Evolutionary conservation across 192 early-diverging fungal species (phyloP).

Genomic region (Backusella parvicylindrica): DNA sequence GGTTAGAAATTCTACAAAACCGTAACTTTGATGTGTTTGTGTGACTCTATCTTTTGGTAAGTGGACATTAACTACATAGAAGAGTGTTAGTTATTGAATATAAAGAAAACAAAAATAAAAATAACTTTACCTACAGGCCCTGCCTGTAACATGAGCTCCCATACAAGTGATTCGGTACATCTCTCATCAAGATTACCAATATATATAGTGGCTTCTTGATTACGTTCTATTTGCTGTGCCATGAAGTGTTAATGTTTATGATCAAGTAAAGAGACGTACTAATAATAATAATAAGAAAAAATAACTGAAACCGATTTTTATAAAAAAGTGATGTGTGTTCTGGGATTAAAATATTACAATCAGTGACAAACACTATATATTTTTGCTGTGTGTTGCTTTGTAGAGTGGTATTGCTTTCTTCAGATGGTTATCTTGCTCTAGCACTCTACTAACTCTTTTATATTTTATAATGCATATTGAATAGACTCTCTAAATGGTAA

Average conservation of each 20-base stretch:
- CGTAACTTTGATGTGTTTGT: slow-evolving; percentile 90
- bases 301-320: not conserved
- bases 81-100: not conserved
- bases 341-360: no score
- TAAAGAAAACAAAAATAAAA: not conserved
- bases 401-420: no score
- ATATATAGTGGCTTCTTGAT: slow-evolving; percentile 97
- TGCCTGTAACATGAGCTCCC: slow-evolving; percentile 98
- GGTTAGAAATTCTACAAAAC: slow-evolving; percentile 92
- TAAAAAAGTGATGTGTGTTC: not conserved
- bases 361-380: no score
- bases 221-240: slow-evolving; percentile 75
- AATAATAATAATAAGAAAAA: not conserved
- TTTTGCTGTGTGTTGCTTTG: no score
- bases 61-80: slow-evolving; percentile 78
- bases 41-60: slow-evolving; percentile 97
- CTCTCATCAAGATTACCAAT: slow-evolving; percentile 97
- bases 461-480: no score
- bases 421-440: no score
- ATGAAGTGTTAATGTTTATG: slow-evolving; percentile 17
- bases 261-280: not conserved
- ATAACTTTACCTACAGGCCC: slow-evolving; percentile 76
- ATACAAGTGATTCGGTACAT: slow-evolving; percentile 88
- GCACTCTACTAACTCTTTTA: no score
- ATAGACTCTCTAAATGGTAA: no score